Evolutionary conservation across 1,284 basidiomycete genomes (phyloP).

Genomic region (Phellopilus nigrolimitatus): DNA sequence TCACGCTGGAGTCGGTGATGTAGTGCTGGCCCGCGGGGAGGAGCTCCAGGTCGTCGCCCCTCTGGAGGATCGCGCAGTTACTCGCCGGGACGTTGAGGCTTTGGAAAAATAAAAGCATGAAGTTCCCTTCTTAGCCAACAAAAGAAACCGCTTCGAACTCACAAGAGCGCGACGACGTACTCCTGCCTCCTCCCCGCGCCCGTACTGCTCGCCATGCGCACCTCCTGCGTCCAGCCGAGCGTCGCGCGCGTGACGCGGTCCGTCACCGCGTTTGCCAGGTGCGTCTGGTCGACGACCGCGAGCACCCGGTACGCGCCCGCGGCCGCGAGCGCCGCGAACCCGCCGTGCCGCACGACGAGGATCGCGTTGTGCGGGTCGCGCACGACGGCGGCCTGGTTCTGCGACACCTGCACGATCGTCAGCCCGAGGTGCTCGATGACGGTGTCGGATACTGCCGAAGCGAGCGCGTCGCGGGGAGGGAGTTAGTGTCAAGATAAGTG

Average conservation of each 20-base stretch:
- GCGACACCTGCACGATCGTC: slow-evolving; percentile 74
- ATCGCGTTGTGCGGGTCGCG: slow-evolving; percentile 77
- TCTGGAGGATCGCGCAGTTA: slow-evolving; percentile 77
- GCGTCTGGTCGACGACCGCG: slow-evolving; percentile 76
- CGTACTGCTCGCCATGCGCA: slow-evolving; percentile 62
- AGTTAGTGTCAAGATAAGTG: too few relatives aligned
- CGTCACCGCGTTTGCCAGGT: slow-evolving; percentile 53
- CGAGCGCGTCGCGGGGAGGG: background rate
- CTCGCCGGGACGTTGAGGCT: slow-evolving; percentile 78
- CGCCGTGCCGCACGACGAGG: slow-evolving; percentile 73
- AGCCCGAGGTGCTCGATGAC: slow-evolving; percentile 73
- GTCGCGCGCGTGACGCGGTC: slow-evolving; percentile 56
- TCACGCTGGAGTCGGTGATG: slow-evolving; percentile 76
- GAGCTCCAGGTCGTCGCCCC: slow-evolving; percentile 72
- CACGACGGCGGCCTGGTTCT: slow-evolving; percentile 75
- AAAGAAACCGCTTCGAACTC: slow-evolving; percentile 23
- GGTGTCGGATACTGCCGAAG: slow-evolving; percentile 60
- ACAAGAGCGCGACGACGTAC: slow-evolving; percentile 76
- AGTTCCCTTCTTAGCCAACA: background rate
- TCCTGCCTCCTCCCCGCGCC: slow-evolving; percentile 43
- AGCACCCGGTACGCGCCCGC: slow-evolving; percentile 73
- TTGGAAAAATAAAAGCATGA: background rate
- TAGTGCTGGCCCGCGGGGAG: slow-evolving; percentile 75
- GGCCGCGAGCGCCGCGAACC: slow-evolving; percentile 71
- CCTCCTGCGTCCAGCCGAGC: slow-evolving; percentile 67